A percentile compares a stretch with the other conserved stretches of the same genome.
phyloP scores from a whole-genome alignment of 148 eudicot genomes.

The Fagopyrum tataricum region DNA sequence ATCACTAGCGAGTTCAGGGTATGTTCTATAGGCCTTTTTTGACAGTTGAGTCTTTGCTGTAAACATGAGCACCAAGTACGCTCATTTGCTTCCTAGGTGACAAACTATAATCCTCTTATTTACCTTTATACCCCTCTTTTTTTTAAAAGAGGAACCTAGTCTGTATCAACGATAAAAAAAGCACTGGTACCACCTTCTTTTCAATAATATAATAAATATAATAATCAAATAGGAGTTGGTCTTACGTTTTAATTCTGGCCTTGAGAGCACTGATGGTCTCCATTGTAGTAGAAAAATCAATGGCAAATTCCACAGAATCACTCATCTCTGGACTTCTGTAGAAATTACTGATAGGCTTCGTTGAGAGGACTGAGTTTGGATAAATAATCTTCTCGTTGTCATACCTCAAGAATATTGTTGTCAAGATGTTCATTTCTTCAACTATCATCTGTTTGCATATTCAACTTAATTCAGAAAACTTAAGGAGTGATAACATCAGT shows the following conservation, averaged over 20 bases:
- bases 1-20: no score
- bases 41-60: no score
- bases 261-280: conserved; percentile 61
- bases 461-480: not conserved
- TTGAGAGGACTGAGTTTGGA: conserved; percentile 70
- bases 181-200: no score
- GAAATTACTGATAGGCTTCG: conserved; percentile 76
- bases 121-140: no score
- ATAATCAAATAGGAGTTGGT: not conserved
- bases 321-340: conserved; percentile 81
- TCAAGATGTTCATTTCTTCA: conserved; percentile 89
- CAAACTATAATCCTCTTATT: no score
- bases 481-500: not conserved
- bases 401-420: conserved; percentile 64
- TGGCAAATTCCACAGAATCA: conserved; percentile 60
- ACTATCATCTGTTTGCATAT: conserved; percentile 57
- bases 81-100: no score
- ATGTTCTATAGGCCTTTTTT: no score
- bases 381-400: conserved; percentile 78
- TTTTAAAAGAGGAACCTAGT: no score
- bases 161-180: not conserved
- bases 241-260: conserved; percentile 51
- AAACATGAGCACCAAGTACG: no score
- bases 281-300: conserved; percentile 57
- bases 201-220: not conserved